A percentile compares a stretch with the other conserved stretches of the same genome.
These are phyloP conservation scores for Cryptosporidium bovis DNA, from an alignment of 169 alveolate species.

Conservation along the genomic window DNA sequence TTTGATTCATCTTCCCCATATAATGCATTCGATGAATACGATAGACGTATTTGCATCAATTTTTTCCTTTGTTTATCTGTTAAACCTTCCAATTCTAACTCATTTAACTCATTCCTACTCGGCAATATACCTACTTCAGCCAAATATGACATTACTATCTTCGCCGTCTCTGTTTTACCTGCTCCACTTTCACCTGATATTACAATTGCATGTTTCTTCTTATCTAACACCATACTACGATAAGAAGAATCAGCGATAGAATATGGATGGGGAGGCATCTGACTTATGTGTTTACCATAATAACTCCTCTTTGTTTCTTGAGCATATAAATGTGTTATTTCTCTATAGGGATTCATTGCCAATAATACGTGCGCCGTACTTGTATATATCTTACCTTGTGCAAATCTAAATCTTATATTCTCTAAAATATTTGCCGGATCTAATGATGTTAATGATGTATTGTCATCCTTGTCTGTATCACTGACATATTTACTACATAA, in stretches of 20 bases:
- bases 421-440: conserved; percentile 81
- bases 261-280: conserved; percentile 78
- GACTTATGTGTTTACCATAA: conserved; percentile 71
- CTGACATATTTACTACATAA: conserved; percentile 20
- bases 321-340: conserved; percentile 59
- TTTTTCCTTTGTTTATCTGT: conserved; percentile 69
- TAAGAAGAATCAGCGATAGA: conserved; percentile 79
- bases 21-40: conserved; percentile 79
- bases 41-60: conserved; percentile 61
- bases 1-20: conserved; percentile 73
- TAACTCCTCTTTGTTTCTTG: conserved; percentile 52
- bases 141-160: conserved; percentile 80
- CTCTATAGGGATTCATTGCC: conserved; percentile 76
- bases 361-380: conserved; percentile 71
- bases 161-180: conserved; percentile 94
- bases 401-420: conserved; percentile 76
- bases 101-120: conserved; percentile 5
- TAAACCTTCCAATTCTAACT: neutral
- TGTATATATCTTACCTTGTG: conserved; percentile 66
- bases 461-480: conserved; percentile 75
- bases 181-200: conserved; percentile 93
- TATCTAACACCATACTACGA: conserved; percentile 75
- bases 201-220: conserved; percentile 86
- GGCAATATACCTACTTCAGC: conserved; percentile 69
- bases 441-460: conserved; percentile 78